A percentile compares a stretch with the other conserved stretches of the same genome.
phyloP scores from a whole-genome alignment of 768 basidiomycete species.

The Lepiota venenata region DNA sequence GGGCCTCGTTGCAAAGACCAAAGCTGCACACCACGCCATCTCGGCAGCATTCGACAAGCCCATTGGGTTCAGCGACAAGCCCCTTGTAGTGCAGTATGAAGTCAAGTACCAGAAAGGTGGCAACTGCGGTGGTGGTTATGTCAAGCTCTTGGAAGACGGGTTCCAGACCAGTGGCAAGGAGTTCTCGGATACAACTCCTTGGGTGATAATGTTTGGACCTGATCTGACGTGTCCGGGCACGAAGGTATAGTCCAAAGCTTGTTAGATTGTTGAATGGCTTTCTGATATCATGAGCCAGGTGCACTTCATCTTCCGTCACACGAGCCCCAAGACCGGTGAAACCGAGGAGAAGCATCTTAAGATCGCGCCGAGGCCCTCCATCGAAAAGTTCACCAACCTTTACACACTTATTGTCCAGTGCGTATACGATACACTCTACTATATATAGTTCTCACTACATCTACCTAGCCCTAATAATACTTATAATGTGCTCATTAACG shows the following conservation, averaged over 20 bases:
- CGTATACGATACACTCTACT: slow-evolving; percentile 26
- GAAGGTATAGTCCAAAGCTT: slow-evolving; percentile 51
- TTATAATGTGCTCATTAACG: slow-evolving; percentile 89
- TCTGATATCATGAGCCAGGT: slow-evolving; percentile 45
- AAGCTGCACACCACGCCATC: slow-evolving; percentile 98
- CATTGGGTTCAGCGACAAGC: slow-evolving; percentile 78
- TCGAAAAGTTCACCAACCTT: slow-evolving; percentile 88
- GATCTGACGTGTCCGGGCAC: slow-evolving; percentile 92
- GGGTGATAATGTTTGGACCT: slow-evolving; percentile 97
- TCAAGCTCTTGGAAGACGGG: slow-evolving; percentile 93
- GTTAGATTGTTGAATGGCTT: not conserved
- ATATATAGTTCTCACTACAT: slow-evolving; percentile 6
- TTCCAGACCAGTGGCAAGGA: slow-evolving; percentile 94
- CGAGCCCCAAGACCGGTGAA: slow-evolving; percentile 89
- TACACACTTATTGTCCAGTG: slow-evolving; percentile 94
- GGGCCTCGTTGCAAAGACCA: slow-evolving; percentile 93
- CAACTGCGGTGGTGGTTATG: slow-evolving; percentile 98
- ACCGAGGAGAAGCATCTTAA: slow-evolving; percentile 96
- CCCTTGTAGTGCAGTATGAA: slow-evolving; percentile 96
- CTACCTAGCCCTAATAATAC: slow-evolving; percentile 82
- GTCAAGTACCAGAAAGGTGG: slow-evolving; percentile 99
- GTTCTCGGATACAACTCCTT: slow-evolving; percentile 91
- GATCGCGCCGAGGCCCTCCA: slow-evolving; percentile 75
- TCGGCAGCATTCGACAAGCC: slow-evolving; percentile 83
- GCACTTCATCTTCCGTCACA: slow-evolving; percentile 99